These are phyloP conservation scores for Geoglossum glabrum DNA, from an alignment of 495 filamentous ascomycete genomes.

Conservation along the genomic window DNA sequence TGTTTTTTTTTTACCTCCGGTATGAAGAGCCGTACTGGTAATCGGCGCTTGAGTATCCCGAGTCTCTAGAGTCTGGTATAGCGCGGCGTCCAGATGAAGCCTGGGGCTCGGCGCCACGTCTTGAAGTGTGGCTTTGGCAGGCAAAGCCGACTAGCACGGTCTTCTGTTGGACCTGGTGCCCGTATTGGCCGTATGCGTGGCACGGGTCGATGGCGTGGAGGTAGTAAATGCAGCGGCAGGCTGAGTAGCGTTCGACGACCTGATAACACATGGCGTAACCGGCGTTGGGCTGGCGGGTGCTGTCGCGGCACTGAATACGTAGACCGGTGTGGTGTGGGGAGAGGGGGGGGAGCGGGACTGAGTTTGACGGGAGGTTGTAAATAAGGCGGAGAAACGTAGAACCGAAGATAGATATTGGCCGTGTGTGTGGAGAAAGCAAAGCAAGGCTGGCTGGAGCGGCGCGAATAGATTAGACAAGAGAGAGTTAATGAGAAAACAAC, in stretches of 20 bases:
- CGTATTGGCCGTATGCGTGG: slow-evolving; percentile 43
- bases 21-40: slow-evolving; percentile 5
- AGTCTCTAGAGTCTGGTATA: slow-evolving; percentile 22
- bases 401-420: background rate
- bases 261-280: slow-evolving; percentile 41
- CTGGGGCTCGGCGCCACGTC: slow-evolving; percentile 4
- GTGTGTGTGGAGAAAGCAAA: background rate
- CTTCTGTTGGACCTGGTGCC: slow-evolving; percentile 51
- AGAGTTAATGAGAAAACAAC: background rate
- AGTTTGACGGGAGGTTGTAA: background rate
- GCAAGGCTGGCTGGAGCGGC: background rate
- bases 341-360: background rate
- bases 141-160: slow-evolving; percentile 63
- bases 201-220: slow-evolving; percentile 61
- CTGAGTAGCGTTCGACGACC: slow-evolving; percentile 55
- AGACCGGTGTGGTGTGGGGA: background rate
- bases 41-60: slow-evolving; percentile 30
- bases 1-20: background rate
- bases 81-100: background rate
- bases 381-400: background rate
- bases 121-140: slow-evolving; percentile 39
- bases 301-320: background rate
- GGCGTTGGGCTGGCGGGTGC: background rate
- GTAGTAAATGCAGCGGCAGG: slow-evolving; percentile 66
- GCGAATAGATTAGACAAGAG: background rate